These are phyloP conservation scores for Plantago rigida DNA, from an alignment of 305 asterid genomes.

Conservation along the genomic window DNA sequence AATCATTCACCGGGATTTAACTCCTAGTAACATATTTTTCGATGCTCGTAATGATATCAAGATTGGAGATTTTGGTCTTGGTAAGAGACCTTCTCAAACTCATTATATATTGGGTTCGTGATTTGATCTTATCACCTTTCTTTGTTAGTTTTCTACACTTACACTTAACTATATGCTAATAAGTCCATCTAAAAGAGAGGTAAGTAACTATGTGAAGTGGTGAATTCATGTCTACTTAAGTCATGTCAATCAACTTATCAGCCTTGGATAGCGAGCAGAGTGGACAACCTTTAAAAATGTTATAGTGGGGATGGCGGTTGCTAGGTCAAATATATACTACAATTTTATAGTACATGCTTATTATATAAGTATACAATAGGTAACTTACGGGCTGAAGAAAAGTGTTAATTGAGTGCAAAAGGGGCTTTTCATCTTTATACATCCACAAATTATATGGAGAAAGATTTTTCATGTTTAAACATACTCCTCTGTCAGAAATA, in stretches of 20 bases:
- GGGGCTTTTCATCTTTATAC: too few relatives aligned
- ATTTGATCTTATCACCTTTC: constrained; percentile 7
- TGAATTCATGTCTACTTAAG: neutral
- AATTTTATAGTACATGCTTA: too few relatives aligned
- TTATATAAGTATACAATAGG: too few relatives aligned
- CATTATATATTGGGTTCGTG: constrained; percentile 6
- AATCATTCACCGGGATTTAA: constrained; percentile 95
- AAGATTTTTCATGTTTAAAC: too few relatives aligned
- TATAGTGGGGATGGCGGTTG: too few relatives aligned
- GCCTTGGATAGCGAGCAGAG: neutral
- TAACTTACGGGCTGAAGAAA: too few relatives aligned
- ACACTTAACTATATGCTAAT: too few relatives aligned
- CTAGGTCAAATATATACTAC: too few relatives aligned
- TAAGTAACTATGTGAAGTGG: neutral
- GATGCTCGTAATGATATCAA: constrained; percentile 94
- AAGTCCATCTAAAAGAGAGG: neutral
- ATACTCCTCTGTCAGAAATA: too few relatives aligned
- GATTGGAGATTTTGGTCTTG: constrained; percentile 99
- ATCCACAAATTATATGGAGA: too few relatives aligned
- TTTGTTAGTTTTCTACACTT: neutral
- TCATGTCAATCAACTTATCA: neutral
- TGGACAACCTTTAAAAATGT: too few relatives aligned
- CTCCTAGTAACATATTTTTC: constrained; percentile 88
- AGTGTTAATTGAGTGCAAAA: too few relatives aligned
- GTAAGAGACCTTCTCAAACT: constrained; percentile 41